Evolutionary conservation across 2,329 filamentous ascomycete species (phyloP).

Genomic region (Ceratocystis variospora): DNA sequence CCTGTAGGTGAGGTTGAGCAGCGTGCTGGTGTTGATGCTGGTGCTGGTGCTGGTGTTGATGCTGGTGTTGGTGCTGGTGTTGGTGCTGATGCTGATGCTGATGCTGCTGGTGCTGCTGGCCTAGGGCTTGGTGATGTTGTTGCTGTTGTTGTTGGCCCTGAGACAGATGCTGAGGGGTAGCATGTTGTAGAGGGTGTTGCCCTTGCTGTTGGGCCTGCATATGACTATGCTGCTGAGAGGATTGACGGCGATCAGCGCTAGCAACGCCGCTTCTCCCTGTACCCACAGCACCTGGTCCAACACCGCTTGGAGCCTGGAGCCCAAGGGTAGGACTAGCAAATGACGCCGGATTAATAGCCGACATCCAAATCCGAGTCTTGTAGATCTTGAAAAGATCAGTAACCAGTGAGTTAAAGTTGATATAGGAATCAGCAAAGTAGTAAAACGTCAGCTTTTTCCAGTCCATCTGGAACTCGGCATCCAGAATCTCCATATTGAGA

Average conservation of each 20-base stretch:
- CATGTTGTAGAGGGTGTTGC: slow-evolving; percentile 20
- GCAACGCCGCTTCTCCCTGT: slow-evolving; percentile 35
- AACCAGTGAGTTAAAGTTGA: slow-evolving; percentile 97
- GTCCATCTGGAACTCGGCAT: slow-evolving; percentile 98
- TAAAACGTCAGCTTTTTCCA: slow-evolving; percentile 99
- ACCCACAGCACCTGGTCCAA: slow-evolving; percentile 52
- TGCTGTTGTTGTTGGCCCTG: slow-evolving; percentile 11
- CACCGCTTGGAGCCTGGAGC: slow-evolving; percentile 53
- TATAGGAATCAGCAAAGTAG: slow-evolving; percentile 95
- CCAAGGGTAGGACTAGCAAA: slow-evolving; percentile 69
- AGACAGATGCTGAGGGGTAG: slow-evolving; percentile 20
- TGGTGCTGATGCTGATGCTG: slow-evolving; percentile 19
- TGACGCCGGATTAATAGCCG: slow-evolving; percentile 92
- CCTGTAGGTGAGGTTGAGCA: not conserved
- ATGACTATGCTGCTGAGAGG: slow-evolving; percentile 26
- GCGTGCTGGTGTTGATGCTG: slow-evolving; percentile 5
- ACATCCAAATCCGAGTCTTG: slow-evolving; percentile 99
- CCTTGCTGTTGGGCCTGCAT: slow-evolving; percentile 27
- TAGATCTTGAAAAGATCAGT: slow-evolving; percentile 98
- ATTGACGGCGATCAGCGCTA: slow-evolving; percentile 37
- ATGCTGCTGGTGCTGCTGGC: slow-evolving; percentile 18
- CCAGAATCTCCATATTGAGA: slow-evolving; percentile 94
- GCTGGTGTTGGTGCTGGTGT: not conserved
- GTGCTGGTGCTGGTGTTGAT: not conserved
- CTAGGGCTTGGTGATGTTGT: not conserved